These are phyloP conservation scores for Colletotrichum karsti DNA, from an alignment of 2,329 filamentous ascomycete species.

Conservation along the genomic window DNA sequence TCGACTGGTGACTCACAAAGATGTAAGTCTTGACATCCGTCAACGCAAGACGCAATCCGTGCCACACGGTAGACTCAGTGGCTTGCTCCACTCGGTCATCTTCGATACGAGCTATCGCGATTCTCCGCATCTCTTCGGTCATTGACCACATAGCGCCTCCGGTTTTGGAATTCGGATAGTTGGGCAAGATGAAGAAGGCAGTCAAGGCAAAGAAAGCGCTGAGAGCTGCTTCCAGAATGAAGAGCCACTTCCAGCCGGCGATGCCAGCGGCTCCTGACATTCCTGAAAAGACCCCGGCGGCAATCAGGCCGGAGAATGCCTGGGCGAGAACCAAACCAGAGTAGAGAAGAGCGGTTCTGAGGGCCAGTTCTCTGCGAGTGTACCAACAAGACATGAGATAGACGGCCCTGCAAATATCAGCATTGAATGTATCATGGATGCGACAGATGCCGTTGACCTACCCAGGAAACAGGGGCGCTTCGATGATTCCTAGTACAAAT, in stretches of 20 bases:
- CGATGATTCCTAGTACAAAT: slow-evolving; percentile 29
- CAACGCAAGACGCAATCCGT: slow-evolving; percentile 11
- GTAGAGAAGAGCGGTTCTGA: slow-evolving; percentile 54
- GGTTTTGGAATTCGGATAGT: slow-evolving; percentile 45
- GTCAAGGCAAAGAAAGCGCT: slow-evolving; percentile 39
- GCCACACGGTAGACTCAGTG: slow-evolving; percentile 16
- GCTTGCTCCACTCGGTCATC: slow-evolving; percentile 40
- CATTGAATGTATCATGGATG: too few relatives aligned
- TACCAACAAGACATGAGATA: slow-evolving; percentile 62
- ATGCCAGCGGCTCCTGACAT: slow-evolving; percentile 36
- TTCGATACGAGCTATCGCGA: slow-evolving; percentile 41
- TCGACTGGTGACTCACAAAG: slow-evolving; percentile 5
- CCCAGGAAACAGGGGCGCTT: slow-evolving; percentile 31
- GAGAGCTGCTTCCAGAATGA: slow-evolving; percentile 39
- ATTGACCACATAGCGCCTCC: slow-evolving; percentile 48
- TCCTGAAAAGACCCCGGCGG: slow-evolving; percentile 47
- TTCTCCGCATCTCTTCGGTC: slow-evolving; percentile 38
- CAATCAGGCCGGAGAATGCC: slow-evolving; percentile 54
- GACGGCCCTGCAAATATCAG: slow-evolving; percentile 27
- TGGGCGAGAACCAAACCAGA: slow-evolving; percentile 45
- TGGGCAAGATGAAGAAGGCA: slow-evolving; percentile 44
- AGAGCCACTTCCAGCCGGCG: slow-evolving; percentile 42
- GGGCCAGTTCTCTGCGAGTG: slow-evolving; percentile 56
- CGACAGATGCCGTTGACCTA: background rate
- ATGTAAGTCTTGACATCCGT: slow-evolving; percentile 23